phyloP scores from a whole-genome alignment of 1,139 yeast species.

The Zygoascus hellenicus region DNA sequence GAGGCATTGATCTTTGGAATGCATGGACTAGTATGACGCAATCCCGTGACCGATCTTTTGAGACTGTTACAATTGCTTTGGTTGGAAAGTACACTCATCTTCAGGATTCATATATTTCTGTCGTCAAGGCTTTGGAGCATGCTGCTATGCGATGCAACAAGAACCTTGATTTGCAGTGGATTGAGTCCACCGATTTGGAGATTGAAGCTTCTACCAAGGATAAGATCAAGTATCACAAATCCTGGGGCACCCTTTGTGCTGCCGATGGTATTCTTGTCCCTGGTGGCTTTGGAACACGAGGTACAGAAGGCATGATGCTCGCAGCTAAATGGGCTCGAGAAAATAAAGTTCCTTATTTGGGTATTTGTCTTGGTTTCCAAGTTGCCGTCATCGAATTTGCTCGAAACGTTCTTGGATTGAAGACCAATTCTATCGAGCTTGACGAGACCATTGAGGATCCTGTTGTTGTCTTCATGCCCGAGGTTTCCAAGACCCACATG shows the following conservation, averaged over 20 bases:
- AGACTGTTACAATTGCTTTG: constrained; percentile 85
- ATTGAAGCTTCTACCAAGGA: constrained; percentile 55
- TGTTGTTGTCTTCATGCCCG: constrained; percentile 96
- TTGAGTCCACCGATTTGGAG: constrained; percentile 88
- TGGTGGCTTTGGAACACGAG: constrained; percentile 97
- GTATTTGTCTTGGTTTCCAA: constrained; percentile 97
- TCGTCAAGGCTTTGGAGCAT: constrained; percentile 92
- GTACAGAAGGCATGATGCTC: constrained; percentile 96
- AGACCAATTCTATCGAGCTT: constrained; percentile 83
- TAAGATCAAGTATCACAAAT: constrained; percentile 80
- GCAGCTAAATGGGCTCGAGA: constrained; percentile 98
- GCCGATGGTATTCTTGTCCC: constrained; percentile 98
- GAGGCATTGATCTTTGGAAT: constrained; percentile 63
- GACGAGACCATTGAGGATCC: constrained; percentile 61
- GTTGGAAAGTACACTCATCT: constrained; percentile 96
- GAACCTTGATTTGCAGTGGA: constrained; percentile 87
- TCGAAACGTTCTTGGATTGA: constrained; percentile 67
- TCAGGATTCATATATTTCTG: constrained; percentile 92
- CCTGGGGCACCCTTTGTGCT: constrained; percentile 90
- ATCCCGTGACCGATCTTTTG: constrained; percentile 73
- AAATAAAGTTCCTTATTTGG: constrained; percentile 86
- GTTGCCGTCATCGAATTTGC: constrained; percentile 93
- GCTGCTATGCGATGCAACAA: constrained; percentile 85
- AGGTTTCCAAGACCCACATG: constrained; percentile 87
- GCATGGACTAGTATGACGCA: constrained; percentile 80